Evolutionary conservation across 1,284 basidiomycete species (phyloP), one percentile per base, ranked within the genome.

Genomic region (Tilletia indica): DNA sequence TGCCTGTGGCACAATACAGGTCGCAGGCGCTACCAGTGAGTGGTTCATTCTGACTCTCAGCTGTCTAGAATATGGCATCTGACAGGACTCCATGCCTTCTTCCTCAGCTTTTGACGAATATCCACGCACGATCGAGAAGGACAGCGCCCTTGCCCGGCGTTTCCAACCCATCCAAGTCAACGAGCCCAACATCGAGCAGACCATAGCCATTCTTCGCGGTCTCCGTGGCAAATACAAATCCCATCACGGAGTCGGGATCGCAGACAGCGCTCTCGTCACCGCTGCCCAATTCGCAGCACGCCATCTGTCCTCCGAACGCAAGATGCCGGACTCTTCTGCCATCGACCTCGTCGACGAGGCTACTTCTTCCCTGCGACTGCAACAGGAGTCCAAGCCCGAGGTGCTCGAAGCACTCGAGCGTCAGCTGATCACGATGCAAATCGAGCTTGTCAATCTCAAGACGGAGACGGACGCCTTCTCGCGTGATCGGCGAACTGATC

Each of bases 381-480:
- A 93, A 1, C 94, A 95, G 79, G 95, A 97, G 83, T 91, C 89
- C 56, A 93, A 94, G 81, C 95, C 94, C 0, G 91, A 93, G 74
- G 90, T 90, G 73, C 87, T 97, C 2, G 94, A 97, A 80, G 87
- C 87, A 0, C 88, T 97, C 5, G 92, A 95, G 73, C 87, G 93
- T 42, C 90, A 92, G 70, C 91, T 95, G 58, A 88, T 94, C 77
- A 94, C 92, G 0, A 87, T 95, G 3, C 81, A 85, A 73, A 97
- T 97, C 77, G 94, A 97, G 85, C 86, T 93, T 14, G 93, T 94
- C 85, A 93, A 91, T 74, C 87, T 97, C 76, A 93, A 92, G 85
- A 93, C 93, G 70, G 95, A 97, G 85, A 87, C 87, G 2, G 94
- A 97, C 80, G 88, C 91, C 2, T 91, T 93, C 83, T 92, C 91